Base-by-base conservation (phyloP, 1,284 basidiomycete genomes). In the Trichosporon coremiiforme region DNA sequence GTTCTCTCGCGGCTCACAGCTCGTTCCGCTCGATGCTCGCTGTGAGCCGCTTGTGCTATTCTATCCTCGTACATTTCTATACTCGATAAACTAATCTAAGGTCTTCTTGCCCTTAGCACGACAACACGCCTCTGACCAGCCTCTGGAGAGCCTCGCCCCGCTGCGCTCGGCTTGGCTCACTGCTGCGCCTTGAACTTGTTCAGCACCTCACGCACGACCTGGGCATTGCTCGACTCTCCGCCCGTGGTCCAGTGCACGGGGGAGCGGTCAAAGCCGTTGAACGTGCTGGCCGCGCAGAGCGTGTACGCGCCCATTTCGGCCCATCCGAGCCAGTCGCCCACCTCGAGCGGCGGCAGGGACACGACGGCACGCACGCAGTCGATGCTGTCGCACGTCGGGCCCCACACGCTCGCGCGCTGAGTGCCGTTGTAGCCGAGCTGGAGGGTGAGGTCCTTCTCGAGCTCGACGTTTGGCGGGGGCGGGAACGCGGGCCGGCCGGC, bases 271-370 rank as follows among this genome's bases (percentile, higher is more conserved):
- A 83, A 81, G 13, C 93, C 94, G 79, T 95, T 95, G 85, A 94
- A 95, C 78, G 89, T 89, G 82, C 90, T 92, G 22, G 94, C 92
- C 0, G 94, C 94, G 77, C 92, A 95, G 73, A 94, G 86, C 17
- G 94, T 96, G 84, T 97, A 97, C 13, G 94, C 94, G 53, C 94
- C 94, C 94, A 97, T 96, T 78, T 92, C 89, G 67, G 89, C 89
- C 86, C 94, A 96, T 7, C 91, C 90, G 8, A 97, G 87, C 94
- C 94, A 97, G 82, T 97, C 94, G 8, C 94, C 94, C 1, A 93
- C 91, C 66, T 87, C 86, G 70, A 94, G 85, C 31, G 81, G 82
- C 0, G 92, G 92, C 60, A 95, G 84, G 71, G 83, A 76, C 4
- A 89, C 88, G 64, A 87, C 82, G 38, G 87, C 85, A 75, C 88